Evolutionary conservation across 805 yeast genomes (phyloP), one percentile per base, ranked within the genome.

Genomic region (Saturnispora galanensis): DNA sequence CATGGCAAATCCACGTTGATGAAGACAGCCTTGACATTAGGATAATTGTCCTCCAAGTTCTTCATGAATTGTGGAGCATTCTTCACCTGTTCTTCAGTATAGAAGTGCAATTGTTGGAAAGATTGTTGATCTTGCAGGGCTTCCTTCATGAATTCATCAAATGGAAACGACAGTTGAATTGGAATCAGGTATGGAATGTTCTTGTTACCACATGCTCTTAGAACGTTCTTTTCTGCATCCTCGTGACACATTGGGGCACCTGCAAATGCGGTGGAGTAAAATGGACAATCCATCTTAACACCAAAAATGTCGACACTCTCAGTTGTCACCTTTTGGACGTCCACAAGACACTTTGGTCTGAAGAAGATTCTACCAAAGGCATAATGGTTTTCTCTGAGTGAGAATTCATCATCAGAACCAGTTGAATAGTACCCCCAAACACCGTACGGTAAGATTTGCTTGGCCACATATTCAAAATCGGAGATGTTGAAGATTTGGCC

Each of bases 401-500:
- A 74, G 52, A 89, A 76, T 64, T 89, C 97, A 61, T 89, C 97
- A 60, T 88, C 96, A 15, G 94, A 74, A 6, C 93, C 97, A 5
- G 93, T 80, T 1, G 93, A 80, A 58, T 84, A 89, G 59, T 90
- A 90, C 17, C 89, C 89, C 87, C 95, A 84, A 0, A 89, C 94
- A 15, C 76, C 74, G 33, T 74, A 74, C 26, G 82, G 75, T 68
- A 90, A 68, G 31, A 84, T 76, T 47, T 77, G 73, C 39, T 86
- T 72, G 3, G 97, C 97, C 37, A 90, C 80, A 50, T 74, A 73
- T 62, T 90, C 97, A 56, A 89, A 90, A 61, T 89, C 97, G 49
- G 77, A 76, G 48, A 88, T 57, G 56, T 86, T 88, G 59, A 79
- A 77, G 45, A 89, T 75, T 49, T 74, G 78, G 8, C 75, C 66